phyloP scores from a whole-genome alignment of 768 basidiomycete species.

The Auricularia sp. region DNA sequence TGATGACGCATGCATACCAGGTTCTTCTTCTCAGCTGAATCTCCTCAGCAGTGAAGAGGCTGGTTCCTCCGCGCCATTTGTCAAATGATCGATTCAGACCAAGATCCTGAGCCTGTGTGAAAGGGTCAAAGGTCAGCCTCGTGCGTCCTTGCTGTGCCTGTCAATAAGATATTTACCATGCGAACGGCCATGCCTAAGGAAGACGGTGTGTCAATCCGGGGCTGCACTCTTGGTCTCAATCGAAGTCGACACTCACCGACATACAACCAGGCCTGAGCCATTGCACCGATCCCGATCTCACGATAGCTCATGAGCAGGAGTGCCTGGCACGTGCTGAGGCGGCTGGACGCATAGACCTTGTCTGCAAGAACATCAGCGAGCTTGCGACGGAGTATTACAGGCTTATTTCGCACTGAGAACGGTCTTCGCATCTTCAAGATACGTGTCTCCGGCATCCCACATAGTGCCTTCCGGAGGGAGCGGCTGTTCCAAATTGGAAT shows the following conservation, averaged over 20 bases:
- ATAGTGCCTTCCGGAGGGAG: constrained; percentile 46
- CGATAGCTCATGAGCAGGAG: constrained; percentile 74
- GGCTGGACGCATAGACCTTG: constrained; percentile 57
- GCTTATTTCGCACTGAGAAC: constrained; percentile 30
- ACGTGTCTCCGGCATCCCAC: constrained; percentile 75
- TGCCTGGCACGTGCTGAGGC: constrained; percentile 67
- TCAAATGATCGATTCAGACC: constrained; percentile 77
- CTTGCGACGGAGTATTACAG: background rate
- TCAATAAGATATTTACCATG: constrained; percentile 35
- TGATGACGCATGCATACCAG: constrained; percentile 70
- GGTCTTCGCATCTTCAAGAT: constrained; percentile 54
- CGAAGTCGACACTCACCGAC: constrained; percentile 32
- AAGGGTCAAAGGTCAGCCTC: background rate
- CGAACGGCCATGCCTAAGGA: constrained; percentile 56
- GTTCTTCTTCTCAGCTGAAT: constrained; percentile 62
- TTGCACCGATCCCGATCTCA: constrained; percentile 80
- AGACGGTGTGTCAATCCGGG: background rate
- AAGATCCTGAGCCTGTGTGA: constrained; percentile 57
- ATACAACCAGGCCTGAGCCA: constrained; percentile 82
- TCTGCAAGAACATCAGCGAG: constrained; percentile 21
- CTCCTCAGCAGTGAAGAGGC: constrained; percentile 48
- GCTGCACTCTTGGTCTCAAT: background rate
- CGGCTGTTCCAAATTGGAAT: constrained; percentile 32
- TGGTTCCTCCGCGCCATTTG: constrained; percentile 50
- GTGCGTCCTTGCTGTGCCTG: background rate